Evolutionary conservation across 179 eudicot genomes (phyloP).

Genomic region (Monotropa hypopitys): DNA sequence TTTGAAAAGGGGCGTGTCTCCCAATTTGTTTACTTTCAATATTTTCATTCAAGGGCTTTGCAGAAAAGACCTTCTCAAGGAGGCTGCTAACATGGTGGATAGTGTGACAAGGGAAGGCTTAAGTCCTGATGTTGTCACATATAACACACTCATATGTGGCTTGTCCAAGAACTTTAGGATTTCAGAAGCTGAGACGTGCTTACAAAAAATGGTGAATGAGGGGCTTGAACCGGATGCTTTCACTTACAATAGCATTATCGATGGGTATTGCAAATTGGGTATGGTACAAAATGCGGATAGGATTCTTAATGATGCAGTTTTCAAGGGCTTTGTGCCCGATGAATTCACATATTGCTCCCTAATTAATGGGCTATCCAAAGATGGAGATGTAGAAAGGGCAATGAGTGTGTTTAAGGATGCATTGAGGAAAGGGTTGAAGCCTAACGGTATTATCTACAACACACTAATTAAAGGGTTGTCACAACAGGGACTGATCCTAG

Average conservation of each 20-base stretch:
- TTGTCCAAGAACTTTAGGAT: slow-evolving; percentile 48
- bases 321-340: slow-evolving; percentile 71
- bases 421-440: slow-evolving; percentile 43
- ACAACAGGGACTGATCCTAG: slow-evolving; percentile 46
- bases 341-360: slow-evolving; percentile 67
- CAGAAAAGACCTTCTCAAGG: slow-evolving; percentile 35
- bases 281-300: slow-evolving; percentile 54
- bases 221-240: slow-evolving; percentile 78
- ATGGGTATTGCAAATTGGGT: slow-evolving; percentile 65
- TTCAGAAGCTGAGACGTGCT: slow-evolving; percentile 56
- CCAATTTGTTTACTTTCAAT: slow-evolving; percentile 75
- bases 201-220: slow-evolving; percentile 67
- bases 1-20: slow-evolving; percentile 60
- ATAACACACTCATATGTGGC: slow-evolving; percentile 70
- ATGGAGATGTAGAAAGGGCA: slow-evolving; percentile 69
- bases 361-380: slow-evolving; percentile 55
- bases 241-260: slow-evolving; percentile 66
- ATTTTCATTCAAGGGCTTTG: slow-evolving; percentile 77
- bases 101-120: slow-evolving; percentile 38
- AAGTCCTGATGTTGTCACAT: slow-evolving; percentile 71
- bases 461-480: slow-evolving; percentile 73
- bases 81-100: slow-evolving; percentile 48
- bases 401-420: slow-evolving; percentile 44
- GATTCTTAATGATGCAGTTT: slow-evolving; percentile 50
- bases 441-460: slow-evolving; percentile 50